phyloP scores from a whole-genome alignment of 164 flowering plant genomes.

The Buxus sempervirens region DNA sequence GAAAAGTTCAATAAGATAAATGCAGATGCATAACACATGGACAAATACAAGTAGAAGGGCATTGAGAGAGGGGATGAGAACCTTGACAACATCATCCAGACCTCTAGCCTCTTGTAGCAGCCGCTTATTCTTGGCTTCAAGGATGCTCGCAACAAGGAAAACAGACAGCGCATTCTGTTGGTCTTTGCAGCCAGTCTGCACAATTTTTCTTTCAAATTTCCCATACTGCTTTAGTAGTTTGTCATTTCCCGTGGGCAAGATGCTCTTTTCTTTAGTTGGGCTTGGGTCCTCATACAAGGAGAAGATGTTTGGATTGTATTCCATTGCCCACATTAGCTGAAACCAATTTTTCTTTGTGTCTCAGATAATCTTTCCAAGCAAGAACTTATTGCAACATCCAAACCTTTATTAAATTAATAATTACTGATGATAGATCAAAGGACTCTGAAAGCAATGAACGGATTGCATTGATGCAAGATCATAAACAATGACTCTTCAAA shows the following conservation, averaged over 20 bases:
- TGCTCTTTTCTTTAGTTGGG: constrained; percentile 12
- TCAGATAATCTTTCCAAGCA: constrained; percentile 1
- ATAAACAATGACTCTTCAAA: too few relatives aligned
- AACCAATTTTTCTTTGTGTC: constrained; percentile 23
- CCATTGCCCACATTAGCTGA: constrained; percentile 98
- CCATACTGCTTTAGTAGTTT: constrained; percentile 70
- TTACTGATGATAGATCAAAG: neutral
- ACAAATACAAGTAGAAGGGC: neutral
- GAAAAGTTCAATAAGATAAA: constrained; percentile 2
- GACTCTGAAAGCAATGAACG: neutral
- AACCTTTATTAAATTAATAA: neutral
- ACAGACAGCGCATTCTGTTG: constrained; percentile 56
- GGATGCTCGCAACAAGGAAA: constrained; percentile 81
- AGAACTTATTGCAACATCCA: neutral
- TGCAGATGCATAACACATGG: neutral
- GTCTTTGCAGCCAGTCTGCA: constrained; percentile 45
- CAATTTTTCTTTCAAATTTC: constrained; percentile 69
- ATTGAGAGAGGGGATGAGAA: constrained; percentile 26
- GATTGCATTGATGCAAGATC: too few relatives aligned
- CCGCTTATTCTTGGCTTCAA: constrained; percentile 67
- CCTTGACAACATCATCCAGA: constrained; percentile 86
- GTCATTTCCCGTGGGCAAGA: constrained; percentile 17
- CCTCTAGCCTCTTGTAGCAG: constrained; percentile 80
- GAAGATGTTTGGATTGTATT: constrained; percentile 84
- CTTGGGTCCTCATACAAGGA: constrained; percentile 43